Percentiles rank a stretch among this genome's conserved stretches.
These are phyloP conservation scores for Hygrocybe coccinea DNA, from an alignment of 768 basidiomycete species.

Conservation along the genomic window DNA sequence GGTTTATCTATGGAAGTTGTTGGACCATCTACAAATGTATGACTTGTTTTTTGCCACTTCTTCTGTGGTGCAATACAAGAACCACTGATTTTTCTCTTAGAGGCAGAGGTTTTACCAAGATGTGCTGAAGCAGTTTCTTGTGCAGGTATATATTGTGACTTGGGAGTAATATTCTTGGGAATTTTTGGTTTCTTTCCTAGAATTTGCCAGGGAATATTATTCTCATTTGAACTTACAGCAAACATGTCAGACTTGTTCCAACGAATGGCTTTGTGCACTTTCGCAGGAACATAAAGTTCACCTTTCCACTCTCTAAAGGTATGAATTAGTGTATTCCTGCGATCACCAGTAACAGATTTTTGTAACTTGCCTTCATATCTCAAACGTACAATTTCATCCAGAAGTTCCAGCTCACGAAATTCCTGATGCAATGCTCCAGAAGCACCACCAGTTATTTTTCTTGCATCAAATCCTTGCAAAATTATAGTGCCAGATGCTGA, in stretches of 20 bases:
- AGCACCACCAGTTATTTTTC: conserved; percentile 7
- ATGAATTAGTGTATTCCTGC: conserved; percentile 19
- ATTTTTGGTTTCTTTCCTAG: neutral
- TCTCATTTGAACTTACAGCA: neutral
- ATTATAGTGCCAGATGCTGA: conserved; percentile 21
- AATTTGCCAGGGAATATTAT: neutral
- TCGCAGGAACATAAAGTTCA: conserved; percentile 15
- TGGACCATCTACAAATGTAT: neutral
- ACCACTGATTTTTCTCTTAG: neutral
- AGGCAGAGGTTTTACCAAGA: neutral
- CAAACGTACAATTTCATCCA: conserved; percentile 32
- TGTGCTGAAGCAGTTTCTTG: neutral
- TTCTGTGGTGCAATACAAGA: neutral
- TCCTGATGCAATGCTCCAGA: conserved; percentile 29
- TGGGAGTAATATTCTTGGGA: neutral
- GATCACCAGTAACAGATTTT: conserved; percentile 10
- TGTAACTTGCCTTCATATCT: conserved; percentile 19
- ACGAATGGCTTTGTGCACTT: conserved; percentile 13
- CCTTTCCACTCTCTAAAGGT: conserved; percentile 20
- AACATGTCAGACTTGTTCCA: conserved; percentile 18
- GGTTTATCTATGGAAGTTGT: neutral
- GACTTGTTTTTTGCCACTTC: neutral
- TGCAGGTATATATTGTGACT: neutral
- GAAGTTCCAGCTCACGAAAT: conserved; percentile 30
- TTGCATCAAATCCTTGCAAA: conserved; percentile 24